These are phyloP conservation scores for Parasitella parasitica DNA, from an alignment of 371 early-diverging fungal genomes.

Conservation along the genomic window DNA sequence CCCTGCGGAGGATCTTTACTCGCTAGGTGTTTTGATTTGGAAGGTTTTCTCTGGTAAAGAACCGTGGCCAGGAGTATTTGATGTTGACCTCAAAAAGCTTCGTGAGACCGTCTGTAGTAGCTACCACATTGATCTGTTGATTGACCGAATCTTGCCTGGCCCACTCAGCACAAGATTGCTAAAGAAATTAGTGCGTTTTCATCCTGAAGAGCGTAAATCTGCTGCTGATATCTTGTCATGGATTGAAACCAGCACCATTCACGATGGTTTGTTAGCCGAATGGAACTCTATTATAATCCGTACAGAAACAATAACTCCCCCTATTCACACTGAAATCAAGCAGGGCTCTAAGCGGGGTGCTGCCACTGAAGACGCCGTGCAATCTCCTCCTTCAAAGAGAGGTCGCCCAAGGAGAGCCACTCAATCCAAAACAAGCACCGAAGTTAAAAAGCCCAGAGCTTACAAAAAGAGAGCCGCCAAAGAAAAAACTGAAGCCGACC, in stretches of 20 bases:
- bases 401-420: not conserved
- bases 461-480: too few species aligned
- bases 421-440: too few species aligned
- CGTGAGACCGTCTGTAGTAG: constrained; percentile 57
- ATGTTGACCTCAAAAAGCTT: constrained; percentile 58
- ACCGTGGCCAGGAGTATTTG: constrained; percentile 66
- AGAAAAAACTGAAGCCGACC: not conserved
- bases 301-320: not conserved
- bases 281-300: constrained; percentile 19
- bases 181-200: constrained; percentile 42
- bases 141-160: constrained; percentile 53
- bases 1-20: constrained; percentile 61
- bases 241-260: constrained; percentile 25
- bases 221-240: constrained; percentile 45
- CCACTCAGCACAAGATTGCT: constrained; percentile 45
- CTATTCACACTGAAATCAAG: not conserved
- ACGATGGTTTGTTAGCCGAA: constrained; percentile 33
- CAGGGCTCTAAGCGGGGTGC: not conserved
- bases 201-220: constrained; percentile 48
- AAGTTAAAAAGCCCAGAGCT: too few species aligned
- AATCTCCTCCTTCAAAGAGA: not conserved
- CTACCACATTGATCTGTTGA: constrained; percentile 43
- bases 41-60: constrained; percentile 61
- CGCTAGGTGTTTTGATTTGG: constrained; percentile 65
- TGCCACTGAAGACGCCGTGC: not conserved